Conservation (phyloP, 139 green algal genomes). For the Chlorella sp. region DNA sequence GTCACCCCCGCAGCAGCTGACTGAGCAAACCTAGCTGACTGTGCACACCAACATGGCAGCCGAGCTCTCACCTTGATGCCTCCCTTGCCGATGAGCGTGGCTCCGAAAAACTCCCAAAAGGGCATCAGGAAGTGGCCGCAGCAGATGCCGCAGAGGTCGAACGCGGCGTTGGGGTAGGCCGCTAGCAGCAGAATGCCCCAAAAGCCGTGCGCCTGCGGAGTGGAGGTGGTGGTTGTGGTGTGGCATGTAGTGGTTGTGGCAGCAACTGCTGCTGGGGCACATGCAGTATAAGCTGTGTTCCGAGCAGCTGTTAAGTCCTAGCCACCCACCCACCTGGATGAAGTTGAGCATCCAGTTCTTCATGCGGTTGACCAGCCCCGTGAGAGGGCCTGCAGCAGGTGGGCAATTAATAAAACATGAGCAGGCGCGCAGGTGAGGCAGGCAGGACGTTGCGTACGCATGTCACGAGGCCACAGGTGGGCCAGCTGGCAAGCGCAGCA, state of each 20-base stretch:
- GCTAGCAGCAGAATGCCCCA: conserved; percentile 88
- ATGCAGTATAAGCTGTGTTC: neutral
- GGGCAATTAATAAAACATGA: no score
- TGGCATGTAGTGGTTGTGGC: neutral
- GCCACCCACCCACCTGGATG: conserved; percentile 54
- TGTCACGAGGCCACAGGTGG: no score
- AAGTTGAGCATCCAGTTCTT: conserved; percentile 87
- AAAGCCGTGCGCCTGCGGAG: conserved; percentile 72
- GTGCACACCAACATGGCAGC: no score
- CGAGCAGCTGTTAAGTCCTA: no score
- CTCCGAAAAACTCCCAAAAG: conserved; percentile 93
- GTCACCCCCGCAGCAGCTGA: no score
- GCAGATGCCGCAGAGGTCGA: conserved; percentile 94
- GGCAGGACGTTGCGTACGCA: neutral
- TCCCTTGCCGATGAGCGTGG: conserved; percentile 87
- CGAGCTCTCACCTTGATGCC: conserved; percentile 75
- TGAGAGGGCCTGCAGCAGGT: conserved; percentile 13
- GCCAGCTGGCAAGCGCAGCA: neutral
- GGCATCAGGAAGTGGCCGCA: conserved; percentile 93
- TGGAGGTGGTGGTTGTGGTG: neutral
- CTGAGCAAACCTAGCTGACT: no score
- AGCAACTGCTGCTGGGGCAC: neutral
- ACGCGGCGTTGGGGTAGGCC: conserved; percentile 89
- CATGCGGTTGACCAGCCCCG: conserved; percentile 50
- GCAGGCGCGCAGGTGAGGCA: neutral